Conservation (phyloP, 2,329 filamentous ascomycete species). For the Byssothecium circinans region DNA sequence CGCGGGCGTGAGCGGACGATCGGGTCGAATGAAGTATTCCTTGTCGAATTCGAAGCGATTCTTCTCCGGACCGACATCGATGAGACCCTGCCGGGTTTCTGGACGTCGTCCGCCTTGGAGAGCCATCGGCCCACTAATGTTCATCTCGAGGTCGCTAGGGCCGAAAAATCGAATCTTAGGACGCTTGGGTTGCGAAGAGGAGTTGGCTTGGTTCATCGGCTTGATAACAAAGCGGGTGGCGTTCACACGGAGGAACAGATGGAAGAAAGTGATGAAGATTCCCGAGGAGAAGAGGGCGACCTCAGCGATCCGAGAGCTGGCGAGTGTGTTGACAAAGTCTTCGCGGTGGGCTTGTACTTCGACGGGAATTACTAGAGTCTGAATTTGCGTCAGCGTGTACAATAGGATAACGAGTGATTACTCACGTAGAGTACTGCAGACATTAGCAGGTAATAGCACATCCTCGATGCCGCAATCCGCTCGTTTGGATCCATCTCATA, state of each 20-base stretch:
- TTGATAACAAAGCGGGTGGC: slow-evolving; percentile 59
- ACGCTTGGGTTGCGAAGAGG: slow-evolving; percentile 47
- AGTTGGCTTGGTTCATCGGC: slow-evolving; percentile 50
- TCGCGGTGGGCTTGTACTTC: slow-evolving; percentile 55
- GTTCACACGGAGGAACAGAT: slow-evolving; percentile 68
- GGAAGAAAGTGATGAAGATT: slow-evolving; percentile 65
- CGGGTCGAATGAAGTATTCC: slow-evolving; percentile 37
- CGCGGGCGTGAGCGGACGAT: slow-evolving; percentile 34
- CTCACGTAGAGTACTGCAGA: slow-evolving; percentile 59
- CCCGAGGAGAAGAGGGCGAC: slow-evolving; percentile 69
- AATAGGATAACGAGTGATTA: slow-evolving; percentile 30
- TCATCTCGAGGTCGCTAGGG: slow-evolving; percentile 46
- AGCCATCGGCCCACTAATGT: slow-evolving; percentile 43
- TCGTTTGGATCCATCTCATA: slow-evolving; percentile 60
- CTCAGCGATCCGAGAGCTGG: slow-evolving; percentile 64
- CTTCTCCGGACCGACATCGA: slow-evolving; percentile 43
- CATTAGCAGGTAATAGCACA: slow-evolving; percentile 68
- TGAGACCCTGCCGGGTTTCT: slow-evolving; percentile 40
- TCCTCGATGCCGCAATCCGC: slow-evolving; percentile 65
- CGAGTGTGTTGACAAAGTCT: slow-evolving; percentile 49
- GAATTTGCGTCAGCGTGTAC: slow-evolving; percentile 5
- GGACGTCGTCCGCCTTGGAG: slow-evolving; percentile 37
- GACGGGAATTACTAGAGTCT: slow-evolving; percentile 66
- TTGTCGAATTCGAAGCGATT: slow-evolving; percentile 38
- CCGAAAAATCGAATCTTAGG: slow-evolving; percentile 53